Evolutionary conservation across 2,329 filamentous ascomycete genomes (phyloP), one percentile per base, ranked within the genome.

Genomic region (Diaporthe destruens): DNA sequence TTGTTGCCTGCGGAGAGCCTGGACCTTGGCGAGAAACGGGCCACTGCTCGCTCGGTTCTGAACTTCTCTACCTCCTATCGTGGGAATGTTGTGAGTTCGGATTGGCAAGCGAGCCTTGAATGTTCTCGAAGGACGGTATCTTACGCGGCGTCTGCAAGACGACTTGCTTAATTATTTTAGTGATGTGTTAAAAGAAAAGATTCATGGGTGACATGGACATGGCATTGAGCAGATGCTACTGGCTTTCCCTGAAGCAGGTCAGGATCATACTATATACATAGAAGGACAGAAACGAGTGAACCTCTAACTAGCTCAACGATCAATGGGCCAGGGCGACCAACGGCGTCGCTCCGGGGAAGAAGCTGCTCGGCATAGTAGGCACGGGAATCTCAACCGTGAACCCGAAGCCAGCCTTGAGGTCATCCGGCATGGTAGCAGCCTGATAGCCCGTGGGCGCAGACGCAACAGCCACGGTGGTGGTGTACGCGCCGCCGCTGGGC

Each of bases 381-480:
- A 74, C 73, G 4, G 68, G 51, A 12, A 73, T 74, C 23, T 55
- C 57, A 23, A 42, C 61, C 42, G 73, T 73, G 23, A 73, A 42
- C 4, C 71, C 71, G 12, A 74, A 47, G 6, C 59, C 71, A 20
- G 67, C 51, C 51, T 65, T 51, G 3, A 74, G 44, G 61, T 74
- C 73, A 3, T 47, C 57, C 8, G 71, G 63, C 71, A 74, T 73
- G 29, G 73, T 71, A 25, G 73, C 63, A 44, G 68, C 71, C 47
- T 68, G 23, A n/a, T 72, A 73, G 6, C 49, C 57, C 5, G 44
- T 47, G 2, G 53, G 57, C 44, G 72, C 44, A 8, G 71, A 65
- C 2, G 63, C 66, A 23, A 75, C 34, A 3, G 76, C 76, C 49
- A 51, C 29, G 12, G 76, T 76, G 36, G 73, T 71, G 25, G 75